These are phyloP conservation scores for Curvularia sp. DNA, from an alignment of 2,329 filamentous ascomycete genomes.

Conservation along the genomic window DNA sequence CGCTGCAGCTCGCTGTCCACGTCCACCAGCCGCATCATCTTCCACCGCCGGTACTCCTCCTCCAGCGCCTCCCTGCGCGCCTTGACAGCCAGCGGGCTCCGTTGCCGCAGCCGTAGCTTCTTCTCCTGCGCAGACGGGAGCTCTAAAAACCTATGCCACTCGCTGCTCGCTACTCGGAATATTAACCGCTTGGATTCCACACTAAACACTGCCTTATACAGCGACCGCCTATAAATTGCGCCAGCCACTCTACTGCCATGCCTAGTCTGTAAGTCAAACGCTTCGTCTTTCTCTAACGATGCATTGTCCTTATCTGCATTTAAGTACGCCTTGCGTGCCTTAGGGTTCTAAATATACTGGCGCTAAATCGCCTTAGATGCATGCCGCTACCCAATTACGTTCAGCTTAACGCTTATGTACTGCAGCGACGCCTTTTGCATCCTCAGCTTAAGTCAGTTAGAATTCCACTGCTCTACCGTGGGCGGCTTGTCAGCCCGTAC, in stretches of 20 bases:
- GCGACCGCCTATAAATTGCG: background rate
- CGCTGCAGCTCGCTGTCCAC: slow-evolving; percentile 13
- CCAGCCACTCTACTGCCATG: background rate
- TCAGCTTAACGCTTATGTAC: too few relatives aligned
- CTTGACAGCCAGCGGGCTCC: background rate
- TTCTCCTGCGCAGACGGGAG: slow-evolving; percentile 5
- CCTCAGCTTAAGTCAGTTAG: background rate
- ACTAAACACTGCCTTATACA: background rate
- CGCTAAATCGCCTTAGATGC: background rate
- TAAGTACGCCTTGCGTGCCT: background rate
- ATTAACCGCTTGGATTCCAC: slow-evolving; percentile 13
- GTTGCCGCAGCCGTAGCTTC: background rate
- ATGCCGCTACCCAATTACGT: background rate
- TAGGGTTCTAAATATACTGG: background rate
- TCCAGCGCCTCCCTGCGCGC: background rate
- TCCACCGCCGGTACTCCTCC: background rate
- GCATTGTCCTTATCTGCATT: background rate
- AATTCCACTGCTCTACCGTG: slow-evolving; percentile 5
- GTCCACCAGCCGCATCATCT: background rate
- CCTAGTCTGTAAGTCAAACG: background rate
- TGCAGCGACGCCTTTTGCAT: too few relatives aligned
- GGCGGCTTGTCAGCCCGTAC: slow-evolving; percentile 5
- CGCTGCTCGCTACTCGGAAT: slow-evolving; percentile 23
- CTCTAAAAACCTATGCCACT: slow-evolving; percentile 30
- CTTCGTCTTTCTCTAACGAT: background rate